A percentile compares a stretch with the other conserved stretches of the same genome.
Conservation (phyloP, 331 rosid species). For the Pyrus hybrid region DNA sequence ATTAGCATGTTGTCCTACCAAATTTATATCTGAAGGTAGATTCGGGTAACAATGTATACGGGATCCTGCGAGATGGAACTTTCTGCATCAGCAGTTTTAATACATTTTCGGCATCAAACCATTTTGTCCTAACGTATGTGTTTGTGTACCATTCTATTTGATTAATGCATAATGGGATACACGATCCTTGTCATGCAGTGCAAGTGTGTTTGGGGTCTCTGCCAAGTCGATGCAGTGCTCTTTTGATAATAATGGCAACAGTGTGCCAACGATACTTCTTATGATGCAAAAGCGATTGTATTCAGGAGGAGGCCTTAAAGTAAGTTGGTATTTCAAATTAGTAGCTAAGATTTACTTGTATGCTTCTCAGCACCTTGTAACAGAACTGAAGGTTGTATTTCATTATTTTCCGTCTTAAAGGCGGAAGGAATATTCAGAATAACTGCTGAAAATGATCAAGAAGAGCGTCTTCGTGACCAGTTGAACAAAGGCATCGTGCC, state of each 20-base stretch:
- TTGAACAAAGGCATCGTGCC: slow-evolving; percentile 82
- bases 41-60: neutral
- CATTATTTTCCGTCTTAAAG: slow-evolving; percentile 33
- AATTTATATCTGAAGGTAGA: neutral
- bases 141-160: neutral
- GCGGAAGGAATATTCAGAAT: slow-evolving; percentile 96
- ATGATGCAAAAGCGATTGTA: slow-evolving; percentile 85
- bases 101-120: neutral
- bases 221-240: slow-evolving; percentile 97
- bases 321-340: slow-evolving; percentile 21
- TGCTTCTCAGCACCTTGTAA: neutral
- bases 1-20: neutral
- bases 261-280: slow-evolving; percentile 90
- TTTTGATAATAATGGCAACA: slow-evolving; percentile 73
- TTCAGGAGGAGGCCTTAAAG: slow-evolving; percentile 82
- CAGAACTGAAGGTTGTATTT: slow-evolving; percentile 4
- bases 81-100: neutral
- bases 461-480: slow-evolving; percentile 62
- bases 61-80: neutral
- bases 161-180: neutral
- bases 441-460: slow-evolving; percentile 76
- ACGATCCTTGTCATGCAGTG: slow-evolving; percentile 28
- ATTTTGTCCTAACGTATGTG: neutral
- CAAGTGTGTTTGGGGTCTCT: slow-evolving; percentile 89
- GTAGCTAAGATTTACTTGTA: neutral